Base-by-base conservation (phyloP, 2,329 filamentous ascomycete species). In the Calonectria crousiana region DNA sequence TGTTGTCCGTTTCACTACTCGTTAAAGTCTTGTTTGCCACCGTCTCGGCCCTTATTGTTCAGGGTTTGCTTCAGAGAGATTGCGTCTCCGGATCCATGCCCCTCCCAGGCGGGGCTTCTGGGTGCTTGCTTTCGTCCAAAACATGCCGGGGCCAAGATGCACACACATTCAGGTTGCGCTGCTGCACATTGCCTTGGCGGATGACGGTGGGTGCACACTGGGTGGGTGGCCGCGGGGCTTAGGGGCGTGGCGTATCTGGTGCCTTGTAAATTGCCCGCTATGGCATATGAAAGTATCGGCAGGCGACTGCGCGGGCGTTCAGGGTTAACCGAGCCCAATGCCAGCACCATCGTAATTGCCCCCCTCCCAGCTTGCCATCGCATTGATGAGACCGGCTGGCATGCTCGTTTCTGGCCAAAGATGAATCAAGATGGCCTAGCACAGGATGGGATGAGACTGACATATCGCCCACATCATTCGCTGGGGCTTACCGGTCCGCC, bases 191-290 rank as follows among this genome's bases (percentile, higher is more conserved):
- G 56, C 56, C 56, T 62, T 62, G 34, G 56, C 56, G 9, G 34
- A 18, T 14, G 18, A 41, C 58, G 56, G 65, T 72, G 62, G 71
- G 71, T 69, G 56, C 62, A 66, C 62, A 49, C 23, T 62, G 44
- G 6, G 10, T 53, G 28, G 56, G 56, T 28, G 56, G 23, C 38
- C 23, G 34, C 56, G 38, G 56, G 44, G 44, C 44, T 47, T 47
- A 47, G 44, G 44, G 36, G 71, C 41, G 58, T 66, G 49, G 66
- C 68, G 71, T 44, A 60, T 62, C 64, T 65, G 60, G 71, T 73
- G 71, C 60, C 67, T 67, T 73, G 71, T 58, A 73, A 67, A 73
- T 67, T 66, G 67, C 38, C 67, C 71, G 67, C 71, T 67, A 58
- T 56, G 66, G 58, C 71, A 51, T 51, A 62, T 66, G 67, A 58